Base-by-base conservation (phyloP, 371 early-diverging fungal genomes). In the Syncephalastrum sp. region DNA sequence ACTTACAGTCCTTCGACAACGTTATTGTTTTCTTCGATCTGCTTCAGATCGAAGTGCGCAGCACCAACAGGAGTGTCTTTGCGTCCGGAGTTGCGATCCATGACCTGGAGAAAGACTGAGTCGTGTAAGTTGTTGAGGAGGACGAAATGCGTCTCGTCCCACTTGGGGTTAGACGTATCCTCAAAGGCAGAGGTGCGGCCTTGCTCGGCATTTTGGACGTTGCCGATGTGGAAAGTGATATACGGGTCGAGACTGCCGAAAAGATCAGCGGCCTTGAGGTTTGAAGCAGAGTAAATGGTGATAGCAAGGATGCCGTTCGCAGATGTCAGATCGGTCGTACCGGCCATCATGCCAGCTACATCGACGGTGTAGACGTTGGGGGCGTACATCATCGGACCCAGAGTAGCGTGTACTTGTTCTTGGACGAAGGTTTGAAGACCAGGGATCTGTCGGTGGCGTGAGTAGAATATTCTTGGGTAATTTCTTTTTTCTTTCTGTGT, bases 161-260 rank as follows among this genome's bases (percentile, higher is more conserved):
- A 79, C 29, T 68, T 74, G 51, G 79, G 79, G 49, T 74, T 70
- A 21, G 45, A 55, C 17, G 75, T 86, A 61, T 90, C 85, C 52
- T 89, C 79, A 33, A 74, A 60, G 24, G 72, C 69, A 5, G 79
- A 79, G 14, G 90, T 86, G 6, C 80, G 70, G 5, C 75, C 82
- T 12, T 89, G 72, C 56, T 85, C 88, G 3, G 69, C 61, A 41
- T 75, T 75, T 5, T 77, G 80, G 19, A 84, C 69, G 58, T 89
- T 91, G 47, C 85, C 86, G 17, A 92, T 72, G 43, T 82, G 84
- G 54, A 95, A 68, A 10, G 74, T 76, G 42, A 89, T 77, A 61
- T 92, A 95, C 13, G 97, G 98, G 67, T 97, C 96, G 15, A 90
- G 75, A 52, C 82, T 87, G 59, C 96, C 96, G 57, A 92, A 84